Base-by-base conservation (phyloP, 2,329 filamentous ascomycete species). In the Penicillium sp. region DNA sequence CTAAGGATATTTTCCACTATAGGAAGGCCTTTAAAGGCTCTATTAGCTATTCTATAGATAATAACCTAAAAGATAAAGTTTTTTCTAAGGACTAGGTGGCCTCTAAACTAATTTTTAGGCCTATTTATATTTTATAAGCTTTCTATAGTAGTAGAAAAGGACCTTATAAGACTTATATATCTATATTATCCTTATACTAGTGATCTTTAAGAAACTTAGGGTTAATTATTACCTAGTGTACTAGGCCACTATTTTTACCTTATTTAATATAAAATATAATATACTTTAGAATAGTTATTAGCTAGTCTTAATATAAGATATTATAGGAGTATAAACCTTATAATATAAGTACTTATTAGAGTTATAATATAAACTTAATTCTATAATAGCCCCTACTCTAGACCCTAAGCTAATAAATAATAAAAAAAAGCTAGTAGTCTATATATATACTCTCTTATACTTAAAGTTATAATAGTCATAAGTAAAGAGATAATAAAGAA, bases 41-140 rank as follows among this genome's bases (percentile, higher is more conserved):
- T 9, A 37, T 67, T 57, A 1, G 59, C 60, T 16, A 68, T 52
- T 2, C 61, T 26, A 57, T 60, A 43, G 3, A 66, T 52, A 1
- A 67, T 67, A 3, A 63, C 55, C 61, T 22, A 67, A 31, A 66
- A 68, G 1, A 66, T 9, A 60, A 67, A 68, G 46, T 54, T 66
- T 1, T 53, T 56, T 22, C 57, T 24, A 49, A 67, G 58, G 9
- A 65, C 39, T 3, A 16, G 59, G 45, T 65, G 24, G 21, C 67
- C 60, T 8, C 47, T 48, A 21, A 68, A 61, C 64, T 45, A 67
- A 48, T 63, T 35, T 64, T 27, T 61, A 64, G 14, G 33, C 60
- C 26, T 22, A 9, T 52, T 47, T 49, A 61, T 58, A 22, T 55
- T 26, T 26, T 26, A 8, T 26, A 8, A 26, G 24, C 24, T 26